Conservation (phyloP, 2,329 filamentous ascomycete genomes). For the Lizonia empirigonia region DNA sequence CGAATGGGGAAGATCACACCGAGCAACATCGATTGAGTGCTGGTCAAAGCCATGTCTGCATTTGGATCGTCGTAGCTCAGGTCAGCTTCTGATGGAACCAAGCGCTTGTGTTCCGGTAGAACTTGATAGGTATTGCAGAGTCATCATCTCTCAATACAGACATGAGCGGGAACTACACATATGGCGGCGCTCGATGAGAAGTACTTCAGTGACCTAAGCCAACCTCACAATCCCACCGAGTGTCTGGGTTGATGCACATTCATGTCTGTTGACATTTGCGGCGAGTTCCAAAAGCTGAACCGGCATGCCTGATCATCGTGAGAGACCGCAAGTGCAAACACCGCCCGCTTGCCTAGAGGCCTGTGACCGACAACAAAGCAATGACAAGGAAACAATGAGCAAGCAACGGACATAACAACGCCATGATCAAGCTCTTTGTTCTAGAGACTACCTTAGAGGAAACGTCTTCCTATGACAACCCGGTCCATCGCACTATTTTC, state of each 20-base stretch:
- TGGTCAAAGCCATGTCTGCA: neutral
- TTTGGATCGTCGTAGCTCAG: no score
- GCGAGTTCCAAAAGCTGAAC: neutral
- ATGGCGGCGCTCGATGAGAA: neutral
- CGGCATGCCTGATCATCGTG: neutral
- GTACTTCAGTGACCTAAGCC: no score
- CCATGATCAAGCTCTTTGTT: neutral
- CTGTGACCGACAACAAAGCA: neutral
- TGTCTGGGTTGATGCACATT: neutral
- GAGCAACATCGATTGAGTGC: neutral
- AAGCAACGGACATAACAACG: neutral
- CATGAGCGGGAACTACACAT: neutral
- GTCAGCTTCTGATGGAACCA: neutral
- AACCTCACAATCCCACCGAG: neutral
- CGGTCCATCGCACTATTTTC: neutral
- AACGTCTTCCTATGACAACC: neutral
- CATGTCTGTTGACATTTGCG: neutral
- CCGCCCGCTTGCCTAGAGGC: neutral
- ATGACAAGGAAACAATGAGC: neutral
- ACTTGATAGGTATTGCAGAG: neutral
- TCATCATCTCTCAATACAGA: neutral
- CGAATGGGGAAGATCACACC: neutral
- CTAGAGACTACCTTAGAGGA: neutral
- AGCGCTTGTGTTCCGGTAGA: neutral
- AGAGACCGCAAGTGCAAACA: neutral